A percentile compares a stretch with the other conserved stretches of the same genome.
These are phyloP conservation scores for Mallotus nudiflorus DNA, from an alignment of 345 rosid species.

Conservation along the genomic window DNA sequence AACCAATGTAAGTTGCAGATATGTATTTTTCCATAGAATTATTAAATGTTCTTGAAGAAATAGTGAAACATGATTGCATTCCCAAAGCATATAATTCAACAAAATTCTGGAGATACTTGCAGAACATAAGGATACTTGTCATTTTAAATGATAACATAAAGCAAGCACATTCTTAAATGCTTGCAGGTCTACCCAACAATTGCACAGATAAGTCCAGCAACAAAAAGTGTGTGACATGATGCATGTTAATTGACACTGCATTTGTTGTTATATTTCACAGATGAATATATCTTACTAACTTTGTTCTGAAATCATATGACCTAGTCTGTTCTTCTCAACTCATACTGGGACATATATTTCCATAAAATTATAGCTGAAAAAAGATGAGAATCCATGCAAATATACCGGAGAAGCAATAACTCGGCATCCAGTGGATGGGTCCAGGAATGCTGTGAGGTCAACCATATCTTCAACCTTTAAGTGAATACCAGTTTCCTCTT, in stretches of 20 bases:
- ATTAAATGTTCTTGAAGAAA: background rate
- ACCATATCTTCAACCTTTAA: conserved; percentile 70
- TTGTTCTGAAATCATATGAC: background rate
- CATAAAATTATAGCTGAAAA: background rate
- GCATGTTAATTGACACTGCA: background rate
- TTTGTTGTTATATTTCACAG: background rate
- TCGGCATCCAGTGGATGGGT: conserved; percentile 64
- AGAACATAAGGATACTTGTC: background rate
- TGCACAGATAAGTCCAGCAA: background rate
- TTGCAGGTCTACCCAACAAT: background rate
- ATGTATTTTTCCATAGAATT: background rate
- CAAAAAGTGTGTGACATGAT: background rate
- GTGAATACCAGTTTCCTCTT: conserved; percentile 83
- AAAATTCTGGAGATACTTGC: background rate
- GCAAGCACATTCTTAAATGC: background rate
- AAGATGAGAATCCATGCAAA: conserved; percentile 1
- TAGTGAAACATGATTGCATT: background rate
- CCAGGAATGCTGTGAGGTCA: conserved; percentile 83
- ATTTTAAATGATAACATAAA: background rate
- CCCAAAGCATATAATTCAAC: background rate
- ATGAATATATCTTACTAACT: too few species aligned
- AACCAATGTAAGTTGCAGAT: background rate
- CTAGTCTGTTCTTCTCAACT: background rate
- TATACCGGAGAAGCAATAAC: conserved; percentile 79
- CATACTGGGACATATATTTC: background rate